Percentiles rank a stretch among this genome's conserved stretches.
Evolutionary conservation across 2,329 filamentous ascomycete species (phyloP).

Genomic region (Xylariales sp.): DNA sequence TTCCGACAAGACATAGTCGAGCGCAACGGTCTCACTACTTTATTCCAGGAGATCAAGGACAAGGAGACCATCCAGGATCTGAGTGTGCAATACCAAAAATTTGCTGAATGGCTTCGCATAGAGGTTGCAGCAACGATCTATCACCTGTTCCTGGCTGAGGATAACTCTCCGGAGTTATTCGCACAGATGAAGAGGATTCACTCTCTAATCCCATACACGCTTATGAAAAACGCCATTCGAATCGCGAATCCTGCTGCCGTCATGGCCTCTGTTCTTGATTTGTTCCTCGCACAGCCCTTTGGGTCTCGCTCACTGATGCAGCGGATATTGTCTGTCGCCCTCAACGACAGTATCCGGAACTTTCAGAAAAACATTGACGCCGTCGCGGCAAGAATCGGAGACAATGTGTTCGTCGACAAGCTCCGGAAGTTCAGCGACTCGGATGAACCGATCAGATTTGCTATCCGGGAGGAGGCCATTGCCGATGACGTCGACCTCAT

Average conservation of each 20-base stretch:
- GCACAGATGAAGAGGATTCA: conserved; percentile 92
- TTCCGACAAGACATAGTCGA: conserved; percentile 66
- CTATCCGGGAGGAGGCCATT: conserved; percentile 69
- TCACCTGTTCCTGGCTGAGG: conserved; percentile 93
- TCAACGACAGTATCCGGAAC: conserved; percentile 83
- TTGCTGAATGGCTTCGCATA: conserved; percentile 96
- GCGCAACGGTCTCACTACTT: conserved; percentile 78
- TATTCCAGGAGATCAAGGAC: conserved; percentile 89
- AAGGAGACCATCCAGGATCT: conserved; percentile 85
- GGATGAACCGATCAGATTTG: conserved; percentile 68
- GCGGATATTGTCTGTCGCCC: conserved; percentile 85
- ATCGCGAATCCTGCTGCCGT: conserved; percentile 95
- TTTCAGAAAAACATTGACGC: conserved; percentile 85
- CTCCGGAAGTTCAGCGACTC: conserved; percentile 74
- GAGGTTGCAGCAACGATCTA: conserved; percentile 96
- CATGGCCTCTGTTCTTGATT: conserved; percentile 91
- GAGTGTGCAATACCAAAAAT: conserved; percentile 94
- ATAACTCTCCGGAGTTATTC: conserved; percentile 95
- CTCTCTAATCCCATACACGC: conserved; percentile 85
- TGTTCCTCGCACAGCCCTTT: conserved; percentile 94
- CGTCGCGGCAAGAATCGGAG: conserved; percentile 73
- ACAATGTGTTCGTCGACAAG: conserved; percentile 74
- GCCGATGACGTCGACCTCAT: conserved; percentile 77
- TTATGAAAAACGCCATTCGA: conserved; percentile 94
- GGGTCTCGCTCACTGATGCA: conserved; percentile 87